phyloP scores from a whole-genome alignment of 202 grass and related monocot genomes.

The Saccharum hybrid region DNA sequence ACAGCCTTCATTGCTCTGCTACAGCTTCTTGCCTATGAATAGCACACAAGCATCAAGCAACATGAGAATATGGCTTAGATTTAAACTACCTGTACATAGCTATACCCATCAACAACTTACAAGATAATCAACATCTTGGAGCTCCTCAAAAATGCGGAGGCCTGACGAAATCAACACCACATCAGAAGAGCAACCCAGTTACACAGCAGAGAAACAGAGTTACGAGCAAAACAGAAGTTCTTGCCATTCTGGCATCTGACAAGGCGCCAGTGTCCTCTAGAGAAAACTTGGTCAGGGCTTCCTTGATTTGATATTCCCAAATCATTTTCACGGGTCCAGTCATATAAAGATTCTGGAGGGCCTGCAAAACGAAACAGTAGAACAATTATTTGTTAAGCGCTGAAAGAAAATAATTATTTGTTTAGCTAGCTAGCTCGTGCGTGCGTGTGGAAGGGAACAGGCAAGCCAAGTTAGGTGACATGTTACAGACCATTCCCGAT shows the following conservation, averaged over 20 bases:
- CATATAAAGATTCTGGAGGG: conserved; percentile 85
- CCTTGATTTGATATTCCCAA: conserved; percentile 59
- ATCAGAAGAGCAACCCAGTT: conserved; percentile 27
- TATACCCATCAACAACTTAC: conserved; percentile 70
- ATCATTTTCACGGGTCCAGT: conserved; percentile 90
- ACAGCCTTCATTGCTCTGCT: conserved; percentile 99
- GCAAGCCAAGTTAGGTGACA: conserved; percentile 21
- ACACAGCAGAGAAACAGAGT: conserved; percentile 24
- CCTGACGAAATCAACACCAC: conserved; percentile 57
- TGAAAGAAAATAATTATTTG: not conserved
- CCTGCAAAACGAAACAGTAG: conserved; percentile 53
- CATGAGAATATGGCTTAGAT: conserved; percentile 41
- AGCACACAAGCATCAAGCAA: conserved; percentile 48
- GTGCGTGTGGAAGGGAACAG: conserved; percentile 25
- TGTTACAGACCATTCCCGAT: conserved; percentile 84
- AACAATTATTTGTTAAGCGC: conserved; percentile 27
- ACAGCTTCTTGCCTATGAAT: conserved; percentile 81
- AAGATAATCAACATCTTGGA: conserved; percentile 94
- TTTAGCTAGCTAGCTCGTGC: not conserved
- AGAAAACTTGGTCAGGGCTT: conserved; percentile 84
- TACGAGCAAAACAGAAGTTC: conserved; percentile 40
- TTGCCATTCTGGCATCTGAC: conserved; percentile 98
- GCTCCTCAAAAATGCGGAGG: conserved; percentile 96
- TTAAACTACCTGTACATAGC: conserved; percentile 35
- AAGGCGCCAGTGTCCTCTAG: conserved; percentile 96